Base-by-base conservation (phyloP, 345 rosid genomes). In the Diplotaxis tenuifolia region DNA sequence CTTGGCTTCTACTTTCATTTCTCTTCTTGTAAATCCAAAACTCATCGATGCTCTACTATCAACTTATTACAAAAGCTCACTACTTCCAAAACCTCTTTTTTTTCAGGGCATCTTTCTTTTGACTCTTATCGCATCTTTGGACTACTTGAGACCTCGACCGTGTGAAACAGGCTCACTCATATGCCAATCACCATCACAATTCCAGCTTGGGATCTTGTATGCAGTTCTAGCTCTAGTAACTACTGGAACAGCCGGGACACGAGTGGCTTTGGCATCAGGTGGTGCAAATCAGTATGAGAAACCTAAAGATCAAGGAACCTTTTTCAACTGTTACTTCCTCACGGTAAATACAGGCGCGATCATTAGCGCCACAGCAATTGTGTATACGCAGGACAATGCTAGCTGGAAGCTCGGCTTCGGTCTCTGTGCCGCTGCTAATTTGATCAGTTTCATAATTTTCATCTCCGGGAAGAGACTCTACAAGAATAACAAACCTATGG, bases 251-350 rank as follows among this genome's bases (percentile, higher is more conserved):
- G 56, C 25, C 19, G 56, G 23, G 25, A 50, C 56, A 50, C 56
- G 56, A 8, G 25, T 19, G 25, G 9, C 52, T 45, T 45, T 72
- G 0, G 79, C 84, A 6, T 66, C 86, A 0, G 73, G 85, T 16
- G 86, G 84, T 6, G 87, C 88, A 20, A 73, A 82, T 68, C 93
- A 84, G 38, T 81, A 79, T 31, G 58, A 78, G 11, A 67, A 76
- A 28, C 73, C 59, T 4, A 68, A 78, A 25, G 84, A 81, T 23
- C 75, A 74, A 78, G 72, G 47, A 12, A 53, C 38, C 11, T 88
- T 82, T 81, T 88, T 88, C 76, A 83, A 82, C 56, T 88, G 84
- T 84, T 86, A 47, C 55, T 78, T 83, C 65, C 42, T 84, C 65
- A 68, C 73, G 0, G 0, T 68, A 16, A 72, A 80, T 54, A 1